phyloP scores from a whole-genome alignment of 306 rosid genomes.

The Acmispon strigosus region DNA sequence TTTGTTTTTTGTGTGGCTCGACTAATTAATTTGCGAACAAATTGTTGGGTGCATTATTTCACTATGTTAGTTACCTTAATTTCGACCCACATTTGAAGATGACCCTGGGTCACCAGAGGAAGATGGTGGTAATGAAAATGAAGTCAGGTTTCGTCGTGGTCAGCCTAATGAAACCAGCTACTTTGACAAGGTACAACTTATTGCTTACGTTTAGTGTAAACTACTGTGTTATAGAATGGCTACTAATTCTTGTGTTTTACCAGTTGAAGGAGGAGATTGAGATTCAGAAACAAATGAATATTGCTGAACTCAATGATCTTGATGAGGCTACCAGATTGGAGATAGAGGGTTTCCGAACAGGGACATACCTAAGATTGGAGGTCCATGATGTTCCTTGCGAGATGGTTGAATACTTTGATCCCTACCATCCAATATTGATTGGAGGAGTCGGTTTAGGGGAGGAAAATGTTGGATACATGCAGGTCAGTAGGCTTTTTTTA shows the following conservation, averaged over 20 bases:
- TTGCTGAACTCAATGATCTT: slow-evolving; percentile 79
- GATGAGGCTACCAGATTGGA: slow-evolving; percentile 76
- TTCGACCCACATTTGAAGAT: slow-evolving; percentile 44
- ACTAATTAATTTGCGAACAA: neutral
- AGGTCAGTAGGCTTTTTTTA: slow-evolving; percentile 44
- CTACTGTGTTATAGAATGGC: neutral
- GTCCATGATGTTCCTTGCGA: slow-evolving; percentile 79
- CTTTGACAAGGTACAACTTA: slow-evolving; percentile 65
- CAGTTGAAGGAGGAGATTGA: slow-evolving; percentile 89
- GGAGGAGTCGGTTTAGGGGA: slow-evolving; percentile 92
- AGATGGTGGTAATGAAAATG: slow-evolving; percentile 37
- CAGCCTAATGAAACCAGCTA: slow-evolving; percentile 56
- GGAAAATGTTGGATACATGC: slow-evolving; percentile 90
- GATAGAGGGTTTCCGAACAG: slow-evolving; percentile 76
- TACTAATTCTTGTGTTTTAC: slow-evolving; percentile 20
- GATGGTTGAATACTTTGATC: slow-evolving; percentile 82
- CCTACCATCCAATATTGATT: slow-evolving; percentile 81
- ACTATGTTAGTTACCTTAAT: slow-evolving; percentile 54
- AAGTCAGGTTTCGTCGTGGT: slow-evolving; percentile 31
- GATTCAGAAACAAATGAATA: slow-evolving; percentile 70
- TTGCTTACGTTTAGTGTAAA: neutral
- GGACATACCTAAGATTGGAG: slow-evolving; percentile 88
- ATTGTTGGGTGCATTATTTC: neutral
- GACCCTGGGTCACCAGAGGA: slow-evolving; percentile 55
- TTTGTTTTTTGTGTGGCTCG: neutral